Evolutionary conservation across 2,329 filamentous ascomycete genomes (phyloP), one percentile per base, ranked within the genome.

Genomic region (Xenosphaeropsis pyriputrescens): DNA sequence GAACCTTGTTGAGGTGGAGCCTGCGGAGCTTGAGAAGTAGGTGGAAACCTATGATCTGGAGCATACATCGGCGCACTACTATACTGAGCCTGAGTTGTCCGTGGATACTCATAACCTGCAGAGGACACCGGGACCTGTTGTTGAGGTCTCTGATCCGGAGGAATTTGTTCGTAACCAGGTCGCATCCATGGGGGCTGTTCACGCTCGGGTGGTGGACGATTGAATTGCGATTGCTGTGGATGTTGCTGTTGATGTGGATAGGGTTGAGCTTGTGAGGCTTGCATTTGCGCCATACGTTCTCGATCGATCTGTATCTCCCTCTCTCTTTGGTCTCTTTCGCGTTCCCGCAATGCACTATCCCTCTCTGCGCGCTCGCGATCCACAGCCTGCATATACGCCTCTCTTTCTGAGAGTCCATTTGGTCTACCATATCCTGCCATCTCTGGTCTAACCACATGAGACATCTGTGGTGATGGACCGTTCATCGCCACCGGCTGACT

Each of bases 361-460:
- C 46, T 39, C 32, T 49, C 47, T 31, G 43, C 40, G 18, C 51
- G 42, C 14, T 53, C 73, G 32, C 68, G 58, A 35, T 61, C 65
- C 7, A 26, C 22, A 15, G 74, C 70, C 40, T 77, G 71, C 45
- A 68, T 72, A 35, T 68, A 64, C 12, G 64, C 47, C 2, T 50
- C 47, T 34, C 49, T 44, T 31, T 52, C 51, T n/a, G 47, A 45
- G 26, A 48, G 53, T 13, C 43, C 41, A 32, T 36, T 18, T 18
- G 45, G 41, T 39, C 51, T 45, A 26, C 36, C 40, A 35, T 54
- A 54, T 15, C 34, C 15, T 8, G 43, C 38, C n/a, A 29, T 30
- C 26, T 51, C 56, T 18, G 53, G 51, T 38, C 70, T 59, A 2
- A 61, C 61, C 45, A 64, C 54, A 13, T 75, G 70, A 43, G 62